phyloP scores from a whole-genome alignment of 495 filamentous ascomycete species.

The Penicillium atrosanguineum region DNA sequence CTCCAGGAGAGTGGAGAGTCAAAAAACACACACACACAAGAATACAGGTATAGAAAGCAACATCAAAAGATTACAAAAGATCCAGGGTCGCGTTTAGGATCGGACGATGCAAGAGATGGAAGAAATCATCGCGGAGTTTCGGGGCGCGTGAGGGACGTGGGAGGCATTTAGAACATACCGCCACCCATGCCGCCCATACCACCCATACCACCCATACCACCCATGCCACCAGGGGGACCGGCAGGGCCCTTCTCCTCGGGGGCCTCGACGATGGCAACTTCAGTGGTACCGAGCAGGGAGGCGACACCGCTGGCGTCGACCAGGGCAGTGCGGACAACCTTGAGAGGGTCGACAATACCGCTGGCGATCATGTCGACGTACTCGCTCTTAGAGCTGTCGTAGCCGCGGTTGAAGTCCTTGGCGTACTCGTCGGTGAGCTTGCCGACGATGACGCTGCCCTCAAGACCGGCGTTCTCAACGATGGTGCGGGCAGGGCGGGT shows the following conservation, averaged over 20 bases:
- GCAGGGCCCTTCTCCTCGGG: conserved; percentile 81
- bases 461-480: conserved; percentile 94
- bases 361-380: conserved; percentile 97
- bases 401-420: conserved; percentile 95
- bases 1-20: conserved; percentile 26
- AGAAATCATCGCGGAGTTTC: conserved; percentile 18
- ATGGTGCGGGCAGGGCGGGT: conserved; percentile 91
- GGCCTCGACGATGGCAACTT: conserved; percentile 95
- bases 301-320: conserved; percentile 95
- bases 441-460: conserved; percentile 94
- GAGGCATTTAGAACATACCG: conserved; percentile 47
- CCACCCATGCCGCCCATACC: conserved; percentile 65
- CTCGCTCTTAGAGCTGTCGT: conserved; percentile 91
- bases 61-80: conserved; percentile 31
- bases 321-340: conserved; percentile 95
- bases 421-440: conserved; percentile 96
- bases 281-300: conserved; percentile 94
- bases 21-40: conserved; percentile 22
- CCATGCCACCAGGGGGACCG: conserved; percentile 60
- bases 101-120: conserved; percentile 46
- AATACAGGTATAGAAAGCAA: conserved; percentile 34
- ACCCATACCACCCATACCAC: conserved; percentile 71
- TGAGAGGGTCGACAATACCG: conserved; percentile 98
- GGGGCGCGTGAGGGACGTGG: conserved; percentile 9
- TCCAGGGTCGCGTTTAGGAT: conserved; percentile 26